phyloP scores from a whole-genome alignment of 768 basidiomycete genomes.

The Boletus patriciae region DNA sequence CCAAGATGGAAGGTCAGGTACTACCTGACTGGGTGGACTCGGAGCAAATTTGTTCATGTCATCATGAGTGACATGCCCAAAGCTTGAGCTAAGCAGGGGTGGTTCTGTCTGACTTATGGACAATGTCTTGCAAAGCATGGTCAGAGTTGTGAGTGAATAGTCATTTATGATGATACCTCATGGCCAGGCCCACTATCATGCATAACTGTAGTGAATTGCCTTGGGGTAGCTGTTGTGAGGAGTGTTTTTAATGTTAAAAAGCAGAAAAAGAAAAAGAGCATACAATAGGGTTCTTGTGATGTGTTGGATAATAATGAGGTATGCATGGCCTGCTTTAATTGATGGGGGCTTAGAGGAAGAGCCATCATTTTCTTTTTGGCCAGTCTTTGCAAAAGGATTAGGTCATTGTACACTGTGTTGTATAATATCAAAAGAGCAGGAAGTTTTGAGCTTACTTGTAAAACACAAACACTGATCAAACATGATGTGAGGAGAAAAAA shows the following conservation, averaged over 20 bases:
- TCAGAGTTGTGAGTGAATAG: background rate
- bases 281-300: conserved; percentile 14
- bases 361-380: conserved; percentile 10
- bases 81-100: background rate
- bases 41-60: background rate
- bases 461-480: background rate
- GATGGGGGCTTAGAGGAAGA: conserved; percentile 18
- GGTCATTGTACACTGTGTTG: background rate
- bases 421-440: background rate
- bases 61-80: background rate
- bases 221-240: conserved; percentile 19
- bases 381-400: background rate
- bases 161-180: conserved; percentile 12
- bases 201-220: conserved; percentile 3
- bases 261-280: background rate
- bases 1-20: conserved; percentile 27
- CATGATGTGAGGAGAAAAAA: background rate
- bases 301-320: background rate
- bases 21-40: background rate
- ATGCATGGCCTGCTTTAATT: conserved; percentile 4
- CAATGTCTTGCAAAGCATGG: conserved; percentile 11
- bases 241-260: background rate
- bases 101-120: conserved; percentile 5
- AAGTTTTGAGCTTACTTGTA: background rate
- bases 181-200: conserved; percentile 1